Evolutionary conservation across 768 basidiomycete species (phyloP).

Genomic region (Leccinum imitatum): DNA sequence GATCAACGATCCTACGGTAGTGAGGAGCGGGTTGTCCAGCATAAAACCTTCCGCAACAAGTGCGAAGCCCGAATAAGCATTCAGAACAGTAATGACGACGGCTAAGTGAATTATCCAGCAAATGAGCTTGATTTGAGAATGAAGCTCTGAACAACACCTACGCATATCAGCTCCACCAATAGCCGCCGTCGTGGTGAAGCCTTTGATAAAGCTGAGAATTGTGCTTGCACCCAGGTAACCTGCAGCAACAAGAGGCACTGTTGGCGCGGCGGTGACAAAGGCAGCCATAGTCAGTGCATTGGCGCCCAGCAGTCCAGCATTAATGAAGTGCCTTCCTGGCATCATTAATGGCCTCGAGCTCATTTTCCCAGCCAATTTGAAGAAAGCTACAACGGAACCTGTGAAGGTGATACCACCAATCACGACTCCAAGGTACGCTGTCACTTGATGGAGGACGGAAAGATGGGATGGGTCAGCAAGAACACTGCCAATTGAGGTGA

Average conservation of each 20-base stretch:
- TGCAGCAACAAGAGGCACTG: slow-evolving; percentile 73
- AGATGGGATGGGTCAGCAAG: slow-evolving; percentile 68
- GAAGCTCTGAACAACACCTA: slow-evolving; percentile 37
- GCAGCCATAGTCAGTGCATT: slow-evolving; percentile 76
- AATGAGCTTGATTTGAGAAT: slow-evolving; percentile 6
- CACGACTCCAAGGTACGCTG: slow-evolving; percentile 83
- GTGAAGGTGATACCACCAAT: slow-evolving; percentile 91
- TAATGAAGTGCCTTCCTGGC: slow-evolving; percentile 78
- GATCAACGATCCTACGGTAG: slow-evolving; percentile 82
- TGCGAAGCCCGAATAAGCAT: slow-evolving; percentile 89
- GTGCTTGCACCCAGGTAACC: slow-evolving; percentile 75
- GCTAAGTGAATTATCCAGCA: slow-evolving; percentile 41
- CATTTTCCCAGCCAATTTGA: slow-evolving; percentile 84
- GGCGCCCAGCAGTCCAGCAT: slow-evolving; percentile 65
- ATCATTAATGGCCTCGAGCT: slow-evolving; percentile 68
- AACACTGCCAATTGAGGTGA: slow-evolving; percentile 84
- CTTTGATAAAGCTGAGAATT: slow-evolving; percentile 78
- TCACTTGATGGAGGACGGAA: slow-evolving; percentile 72
- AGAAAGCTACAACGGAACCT: slow-evolving; percentile 85
- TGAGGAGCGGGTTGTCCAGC: slow-evolving; percentile 82
- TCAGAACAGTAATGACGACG: slow-evolving; percentile 87
- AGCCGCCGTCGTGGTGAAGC: slow-evolving; percentile 86
- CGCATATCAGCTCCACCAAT: slow-evolving; percentile 95
- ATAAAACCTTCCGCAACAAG: slow-evolving; percentile 92
- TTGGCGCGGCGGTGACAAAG: slow-evolving; percentile 68